A percentile compares a stretch with the other conserved stretches of the same genome.
These are phyloP conservation scores for Geotrichum phurueaensis DNA, from an alignment of 1,139 yeast species.

Conservation along the genomic window DNA sequence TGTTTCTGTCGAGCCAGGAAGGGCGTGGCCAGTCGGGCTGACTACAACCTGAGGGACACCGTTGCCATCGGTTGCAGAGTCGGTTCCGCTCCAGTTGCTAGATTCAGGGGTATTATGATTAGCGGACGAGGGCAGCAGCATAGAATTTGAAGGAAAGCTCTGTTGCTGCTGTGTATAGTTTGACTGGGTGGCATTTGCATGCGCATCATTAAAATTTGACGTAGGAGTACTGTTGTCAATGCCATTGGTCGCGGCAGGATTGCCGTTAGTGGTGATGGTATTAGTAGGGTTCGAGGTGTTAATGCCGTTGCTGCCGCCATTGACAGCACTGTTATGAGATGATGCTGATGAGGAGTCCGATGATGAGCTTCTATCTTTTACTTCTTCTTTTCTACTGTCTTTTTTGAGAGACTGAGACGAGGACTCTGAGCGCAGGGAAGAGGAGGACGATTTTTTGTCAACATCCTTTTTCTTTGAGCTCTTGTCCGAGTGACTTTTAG, in stretches of 20 bases:
- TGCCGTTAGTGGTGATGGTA: background rate
- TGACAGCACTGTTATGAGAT: background rate
- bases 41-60: slow-evolving; percentile 13
- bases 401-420: slow-evolving; percentile 17
- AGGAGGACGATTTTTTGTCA: slow-evolving; percentile 13
- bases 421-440: slow-evolving; percentile 14
- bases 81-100: background rate
- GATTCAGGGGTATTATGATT: background rate
- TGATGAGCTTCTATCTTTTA: slow-evolving; percentile 11
- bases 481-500: slow-evolving; percentile 28
- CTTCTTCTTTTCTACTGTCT: slow-evolving; percentile 16
- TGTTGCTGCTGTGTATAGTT: slow-evolving; percentile 4
- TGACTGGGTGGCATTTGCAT: background rate
- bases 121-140: background rate
- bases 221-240: background rate
- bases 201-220: background rate
- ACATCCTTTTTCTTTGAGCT: slow-evolving; percentile 16
- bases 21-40: slow-evolving; percentile 25
- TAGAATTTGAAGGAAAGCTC: background rate
- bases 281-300: background rate
- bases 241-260: background rate
- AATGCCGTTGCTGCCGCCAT: background rate
- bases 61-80: background rate
- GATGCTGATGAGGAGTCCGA: background rate
- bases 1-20: slow-evolving; percentile 37